phyloP scores from a whole-genome alignment of 148 eudicot genomes.

The Rhododendron williamsianum region DNA sequence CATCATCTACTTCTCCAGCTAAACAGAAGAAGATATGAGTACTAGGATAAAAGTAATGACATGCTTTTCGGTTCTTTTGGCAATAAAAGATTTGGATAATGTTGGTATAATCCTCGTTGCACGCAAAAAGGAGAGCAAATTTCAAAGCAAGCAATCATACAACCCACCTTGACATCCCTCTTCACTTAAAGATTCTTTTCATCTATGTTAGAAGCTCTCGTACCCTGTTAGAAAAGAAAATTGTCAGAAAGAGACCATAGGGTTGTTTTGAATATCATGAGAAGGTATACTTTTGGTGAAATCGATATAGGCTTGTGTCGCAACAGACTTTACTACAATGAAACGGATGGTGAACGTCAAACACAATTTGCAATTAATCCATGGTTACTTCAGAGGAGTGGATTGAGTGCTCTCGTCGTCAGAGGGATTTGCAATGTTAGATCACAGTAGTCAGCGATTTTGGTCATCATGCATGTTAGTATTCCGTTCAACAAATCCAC shows the following conservation, averaged over 20 bases:
- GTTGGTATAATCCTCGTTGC: not conserved
- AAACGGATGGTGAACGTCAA: constrained; percentile 62
- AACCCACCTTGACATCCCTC: not conserved
- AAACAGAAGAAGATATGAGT: not conserved
- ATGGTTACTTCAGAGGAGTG: constrained; percentile 94
- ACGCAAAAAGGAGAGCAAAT: not conserved
- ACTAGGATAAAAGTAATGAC: not conserved
- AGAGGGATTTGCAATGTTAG: constrained; percentile 63
- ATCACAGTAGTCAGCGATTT: constrained; percentile 62
- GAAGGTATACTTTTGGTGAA: constrained; percentile 74
- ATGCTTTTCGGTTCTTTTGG: not conserved
- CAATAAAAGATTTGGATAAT: not conserved
- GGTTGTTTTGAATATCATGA: constrained; percentile 68
- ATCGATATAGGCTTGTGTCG: constrained; percentile 51
- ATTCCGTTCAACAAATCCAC: constrained; percentile 55
- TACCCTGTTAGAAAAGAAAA: too few relatives aligned
- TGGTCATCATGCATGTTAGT: constrained; percentile 72
- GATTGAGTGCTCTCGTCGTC: constrained; percentile 66
- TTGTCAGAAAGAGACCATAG: constrained; percentile 23
- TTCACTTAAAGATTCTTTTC: not conserved
- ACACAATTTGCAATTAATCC: constrained; percentile 75
- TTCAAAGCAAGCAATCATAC: not conserved
- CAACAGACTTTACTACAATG: constrained; percentile 59
- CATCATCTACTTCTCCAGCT: not conserved
- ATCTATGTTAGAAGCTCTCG: too few relatives aligned